A percentile compares a stretch with the other conserved stretches of the same genome.
phyloP scores from a whole-genome alignment of 2,329 filamentous ascomycete genomes.

The Talaromyces funiculosus region DNA sequence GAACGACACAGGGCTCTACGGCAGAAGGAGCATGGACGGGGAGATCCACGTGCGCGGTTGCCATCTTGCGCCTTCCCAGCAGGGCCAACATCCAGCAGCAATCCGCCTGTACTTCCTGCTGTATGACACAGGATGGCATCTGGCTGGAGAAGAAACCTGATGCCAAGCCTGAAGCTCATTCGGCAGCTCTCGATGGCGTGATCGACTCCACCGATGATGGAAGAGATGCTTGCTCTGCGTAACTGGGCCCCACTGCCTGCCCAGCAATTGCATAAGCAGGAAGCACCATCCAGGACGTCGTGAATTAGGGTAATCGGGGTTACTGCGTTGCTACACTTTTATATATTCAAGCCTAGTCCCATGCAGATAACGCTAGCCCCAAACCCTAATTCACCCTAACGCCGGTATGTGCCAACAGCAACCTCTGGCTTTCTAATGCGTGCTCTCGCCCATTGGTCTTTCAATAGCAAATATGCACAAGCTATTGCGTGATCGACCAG shows the following conservation, averaged over 20 bases:
- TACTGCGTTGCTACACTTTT: neutral
- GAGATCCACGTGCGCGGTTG: neutral
- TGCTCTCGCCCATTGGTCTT: neutral
- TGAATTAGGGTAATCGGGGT: neutral
- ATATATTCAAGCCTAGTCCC: neutral
- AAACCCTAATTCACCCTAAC: neutral
- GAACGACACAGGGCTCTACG: neutral
- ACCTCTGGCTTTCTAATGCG: neutral
- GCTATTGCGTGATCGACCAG: constrained; percentile 4
- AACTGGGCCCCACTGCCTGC: neutral
- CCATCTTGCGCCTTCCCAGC: neutral
- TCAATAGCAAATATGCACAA: constrained; percentile 5
- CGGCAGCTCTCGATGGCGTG: constrained; percentile 9
- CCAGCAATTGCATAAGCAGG: neutral
- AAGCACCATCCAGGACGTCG: neutral
- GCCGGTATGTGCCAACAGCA: neutral
- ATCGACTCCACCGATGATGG: constrained; percentile 15
- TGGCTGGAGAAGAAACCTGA: neutral
- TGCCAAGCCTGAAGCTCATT: constrained; percentile 7
- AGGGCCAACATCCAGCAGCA: neutral
- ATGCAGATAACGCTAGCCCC: neutral
- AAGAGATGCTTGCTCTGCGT: neutral
- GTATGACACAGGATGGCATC: neutral
- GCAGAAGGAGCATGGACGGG: neutral
- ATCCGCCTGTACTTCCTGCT: neutral